Base-by-base conservation (phyloP, 257 asterid genomes). In the Cinchona pubescens region DNA sequence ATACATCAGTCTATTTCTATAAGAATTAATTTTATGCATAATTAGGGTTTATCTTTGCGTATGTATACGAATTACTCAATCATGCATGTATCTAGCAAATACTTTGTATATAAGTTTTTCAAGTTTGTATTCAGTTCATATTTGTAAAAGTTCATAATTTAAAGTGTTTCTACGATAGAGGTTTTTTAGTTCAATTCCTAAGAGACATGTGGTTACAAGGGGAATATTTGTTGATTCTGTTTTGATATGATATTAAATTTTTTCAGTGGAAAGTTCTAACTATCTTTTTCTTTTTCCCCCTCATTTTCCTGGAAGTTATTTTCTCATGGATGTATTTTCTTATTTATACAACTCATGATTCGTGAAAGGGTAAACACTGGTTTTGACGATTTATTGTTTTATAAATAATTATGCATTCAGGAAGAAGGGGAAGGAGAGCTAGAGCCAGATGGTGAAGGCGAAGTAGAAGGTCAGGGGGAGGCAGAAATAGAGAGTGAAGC, bases 401-500 rank as follows among this genome's bases (percentile, higher is more conserved):
- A 30, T 30, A 46, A 12, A 53, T 10, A 45, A 32, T 79, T 73
- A 27, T 12, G 11, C 51, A 76, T 68, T 69, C 83, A 92, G 88
- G 98, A 88, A 78, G 98, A 95, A 63, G 96, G 82, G 69, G 93
- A 86, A 43, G 96, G 83, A 56, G 90, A 81, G 77, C 81, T 86
- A 64, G 97, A 85, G 59, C 87, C 82, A 46, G 98, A 91, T 68
- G 94, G 82, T 69, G 92, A 84, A 77, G 85, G 67, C n/a, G 90
- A 85, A 78, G 86, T 79, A 67, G 94, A 91, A 80, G 96, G 90
- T 67, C 91, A 82, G 43, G 89, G 91, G 61, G 92, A 88, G 79
- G 92, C 82, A 21, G 97, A 88, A 75, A 67, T 91, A 76, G 96
- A 90, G 87, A 88, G 87, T 69, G 97, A 91, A 73, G 97, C 83